Evolutionary conservation across 2,329 filamentous ascomycete genomes (phyloP).

Genomic region (Cladophialophora bantiana): DNA sequence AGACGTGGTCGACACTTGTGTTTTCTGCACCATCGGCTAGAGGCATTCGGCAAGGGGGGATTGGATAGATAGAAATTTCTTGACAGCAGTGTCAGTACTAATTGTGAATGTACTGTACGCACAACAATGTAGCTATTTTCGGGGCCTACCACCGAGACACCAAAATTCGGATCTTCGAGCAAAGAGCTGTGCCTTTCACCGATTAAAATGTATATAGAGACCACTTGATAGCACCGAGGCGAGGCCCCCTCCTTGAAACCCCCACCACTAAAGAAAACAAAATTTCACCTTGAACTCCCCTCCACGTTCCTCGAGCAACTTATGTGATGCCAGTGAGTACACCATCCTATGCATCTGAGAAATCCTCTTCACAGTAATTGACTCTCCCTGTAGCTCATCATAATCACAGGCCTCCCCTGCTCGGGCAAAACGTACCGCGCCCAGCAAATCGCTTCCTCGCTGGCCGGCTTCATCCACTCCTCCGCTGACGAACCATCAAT

Average conservation of each 20-base stretch:
- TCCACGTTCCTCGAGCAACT: not conserved
- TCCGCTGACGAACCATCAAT: constrained; percentile 16
- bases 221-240: no score
- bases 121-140: not conserved
- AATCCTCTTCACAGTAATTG: constrained; percentile 8
- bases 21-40: not conserved
- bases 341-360: not conserved
- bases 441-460: constrained; percentile 60
- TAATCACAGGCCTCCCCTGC: constrained; percentile 68
- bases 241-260: not conserved
- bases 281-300: not conserved
- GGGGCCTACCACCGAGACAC: not conserved
- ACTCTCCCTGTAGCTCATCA: constrained; percentile 58
- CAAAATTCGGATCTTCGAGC: not conserved
- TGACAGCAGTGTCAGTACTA: constrained; percentile 23
- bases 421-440: constrained; percentile 69
- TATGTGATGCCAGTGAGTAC: constrained; percentile 38
- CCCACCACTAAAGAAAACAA: constrained; percentile 1
- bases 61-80: constrained; percentile 20
- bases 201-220: no score
- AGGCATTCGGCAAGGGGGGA: not conserved
- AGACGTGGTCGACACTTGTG: not conserved
- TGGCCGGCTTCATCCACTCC: constrained; percentile 53
- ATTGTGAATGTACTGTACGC: constrained; percentile 16
- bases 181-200: not conserved